phyloP scores from a whole-genome alignment of 2,329 filamentous ascomycete species.

The Metarhizium sp. region DNA sequence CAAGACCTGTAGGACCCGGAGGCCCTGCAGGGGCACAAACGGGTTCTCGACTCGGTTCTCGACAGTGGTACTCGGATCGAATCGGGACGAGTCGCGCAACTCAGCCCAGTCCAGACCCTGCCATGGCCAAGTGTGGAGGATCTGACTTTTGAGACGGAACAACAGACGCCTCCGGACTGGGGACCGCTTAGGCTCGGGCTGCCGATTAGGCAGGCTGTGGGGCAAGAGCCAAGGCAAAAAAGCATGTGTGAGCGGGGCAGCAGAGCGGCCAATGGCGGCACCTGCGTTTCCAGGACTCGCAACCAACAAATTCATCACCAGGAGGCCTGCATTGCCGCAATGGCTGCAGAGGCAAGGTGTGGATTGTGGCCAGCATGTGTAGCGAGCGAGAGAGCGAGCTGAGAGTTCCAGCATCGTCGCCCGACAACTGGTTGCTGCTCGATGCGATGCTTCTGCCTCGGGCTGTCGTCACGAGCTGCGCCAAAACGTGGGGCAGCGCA shows the following conservation, averaged over 20 bases:
- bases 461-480: not conserved
- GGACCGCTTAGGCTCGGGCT: slow-evolving; percentile 9
- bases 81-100: not conserved
- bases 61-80: not conserved
- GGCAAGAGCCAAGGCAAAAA: not conserved
- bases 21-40: not conserved
- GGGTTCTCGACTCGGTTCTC: not conserved
- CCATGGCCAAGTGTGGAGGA: not conserved
- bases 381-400: no score
- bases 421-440: no score
- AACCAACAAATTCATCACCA: not conserved
- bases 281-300: not conserved
- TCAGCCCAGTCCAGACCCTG: not conserved
- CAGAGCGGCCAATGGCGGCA: not conserved
- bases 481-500: not conserved
- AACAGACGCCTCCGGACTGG: not conserved
- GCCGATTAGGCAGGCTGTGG: slow-evolving; percentile 2
- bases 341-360: not conserved
- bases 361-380: no score
- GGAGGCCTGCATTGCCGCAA: not conserved
- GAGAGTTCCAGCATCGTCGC: no score
- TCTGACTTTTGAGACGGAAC: not conserved
- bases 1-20: not conserved
- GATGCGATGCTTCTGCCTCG: not conserved
- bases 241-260: slow-evolving; percentile 4